phyloP scores from a whole-genome alignment of 108 stramenopile species.

The Cyclotella sp. region DNA sequence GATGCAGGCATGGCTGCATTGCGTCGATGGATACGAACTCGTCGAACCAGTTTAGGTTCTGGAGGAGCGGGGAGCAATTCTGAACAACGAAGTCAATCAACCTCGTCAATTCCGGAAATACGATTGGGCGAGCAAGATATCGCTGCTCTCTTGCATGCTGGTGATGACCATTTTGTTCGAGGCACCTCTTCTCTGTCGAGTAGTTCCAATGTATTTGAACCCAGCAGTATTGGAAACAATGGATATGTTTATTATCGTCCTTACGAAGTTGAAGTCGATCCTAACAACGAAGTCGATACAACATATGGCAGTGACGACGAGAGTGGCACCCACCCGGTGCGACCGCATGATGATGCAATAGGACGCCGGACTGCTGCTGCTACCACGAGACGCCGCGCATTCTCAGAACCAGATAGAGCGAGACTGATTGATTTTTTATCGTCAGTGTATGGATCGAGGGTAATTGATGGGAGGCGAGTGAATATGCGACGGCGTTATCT shows the following conservation, averaged over 20 bases:
- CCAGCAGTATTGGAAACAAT: constrained; percentile 21
- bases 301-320: constrained; percentile 39
- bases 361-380: neutral
- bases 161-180: constrained; percentile 17
- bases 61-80: constrained; percentile 22
- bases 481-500: neutral
- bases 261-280: constrained; percentile 29
- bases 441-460: constrained; percentile 29
- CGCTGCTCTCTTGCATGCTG: constrained; percentile 35
- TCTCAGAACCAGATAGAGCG: constrained; percentile 51
- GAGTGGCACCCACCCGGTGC: constrained; percentile 26
- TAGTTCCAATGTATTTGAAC: constrained; percentile 20
- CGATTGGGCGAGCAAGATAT: constrained; percentile 46
- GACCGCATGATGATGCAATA: constrained; percentile 20
- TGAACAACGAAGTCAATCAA: constrained; percentile 15
- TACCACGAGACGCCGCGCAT: constrained; percentile 30
- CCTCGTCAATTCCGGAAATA: constrained; percentile 25
- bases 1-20: constrained; percentile 74
- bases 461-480: constrained; percentile 22
- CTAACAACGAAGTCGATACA: constrained; percentile 19
- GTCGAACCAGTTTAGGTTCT: constrained; percentile 13
- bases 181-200: constrained; percentile 29
- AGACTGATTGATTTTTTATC: constrained; percentile 36
- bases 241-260: constrained; percentile 47
- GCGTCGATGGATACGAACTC: constrained; percentile 62